Evolutionary conservation across 768 basidiomycete genomes (phyloP), one percentile per base, ranked within the genome.

Genomic region (Podaxis mareebaensis): DNA sequence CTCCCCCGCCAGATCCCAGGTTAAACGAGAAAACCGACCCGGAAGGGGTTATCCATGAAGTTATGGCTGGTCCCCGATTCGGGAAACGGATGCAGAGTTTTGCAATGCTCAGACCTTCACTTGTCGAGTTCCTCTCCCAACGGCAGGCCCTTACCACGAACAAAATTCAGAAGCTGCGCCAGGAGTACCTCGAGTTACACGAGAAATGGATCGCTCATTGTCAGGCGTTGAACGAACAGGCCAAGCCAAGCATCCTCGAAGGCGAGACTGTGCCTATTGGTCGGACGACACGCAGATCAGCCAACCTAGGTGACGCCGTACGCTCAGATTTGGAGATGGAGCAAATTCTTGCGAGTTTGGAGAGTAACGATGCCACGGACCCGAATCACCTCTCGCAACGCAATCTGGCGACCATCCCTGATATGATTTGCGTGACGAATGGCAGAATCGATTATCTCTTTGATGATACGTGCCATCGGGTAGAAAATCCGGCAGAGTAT

Each of bases 311-410:
- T 28, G 96, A 97, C 74, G 89, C 93, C 13, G 95, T 95, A 15
- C 89, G 94, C 3, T 95, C 95, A 17, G 96, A 98, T 75, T 83
- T 96, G 61, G 96, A 98, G 79, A 95, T 97, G 87, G 93, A 97
- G 70, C 94, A 95, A 76, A 95, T 99, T 71, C 91, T 99, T 62
- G 93, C 93, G n/a, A 93, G 90, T 70, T 79, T 97, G 44, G 95
- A 93, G 26, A 91, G 90, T 67, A 94, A 96, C 66, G 95, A 96
- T 64, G 86, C 93, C 33, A 92, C 90, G n/a, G 95, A 99, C 74
- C 93, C 96, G 0, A 91, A 86, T 66, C 86, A 92, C 65, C 86
- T 97, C n/a, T 92, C 94, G 3, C 78, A 87, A 60, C 83, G 86
- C 65, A 97, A 97, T 66, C 83, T 93, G 38, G 96, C 96, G 17